phyloP scores from a whole-genome alignment of 192 early-diverging fungal species.

The Pilobolus umbonatus region DNA sequence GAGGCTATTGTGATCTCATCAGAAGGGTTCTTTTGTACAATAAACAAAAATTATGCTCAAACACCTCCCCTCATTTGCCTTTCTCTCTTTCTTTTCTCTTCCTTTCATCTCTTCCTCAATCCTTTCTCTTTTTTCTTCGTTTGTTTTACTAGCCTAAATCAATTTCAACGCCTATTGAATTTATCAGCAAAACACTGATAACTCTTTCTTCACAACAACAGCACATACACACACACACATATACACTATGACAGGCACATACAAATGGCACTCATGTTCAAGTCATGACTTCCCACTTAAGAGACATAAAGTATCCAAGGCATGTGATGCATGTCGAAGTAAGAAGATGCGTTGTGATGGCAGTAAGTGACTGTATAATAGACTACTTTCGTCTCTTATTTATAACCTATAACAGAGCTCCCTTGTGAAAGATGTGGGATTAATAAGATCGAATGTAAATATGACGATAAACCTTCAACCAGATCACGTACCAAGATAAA shows the following conservation, averaged over 20 bases:
- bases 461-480: slow-evolving; percentile 8
- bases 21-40: slow-evolving; percentile 14
- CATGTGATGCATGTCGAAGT: slow-evolving; percentile 16
- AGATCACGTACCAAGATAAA: neutral
- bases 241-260: slow-evolving; percentile 10
- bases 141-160: neutral
- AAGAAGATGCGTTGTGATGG: slow-evolving; percentile 21
- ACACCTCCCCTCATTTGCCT: neutral
- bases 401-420: neutral
- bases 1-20: slow-evolving; percentile 13
- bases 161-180: too few relatives aligned
- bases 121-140: neutral
- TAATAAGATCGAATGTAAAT: neutral
- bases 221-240: neutral
- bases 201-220: neutral
- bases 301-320: slow-evolving; percentile 15
- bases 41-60: slow-evolving; percentile 14
- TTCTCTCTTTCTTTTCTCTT: neutral
- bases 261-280: slow-evolving; percentile 21
- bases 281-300: slow-evolving; percentile 18
- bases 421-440: slow-evolving; percentile 7
- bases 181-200: too few relatives aligned
- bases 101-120: neutral
- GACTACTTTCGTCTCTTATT: too few relatives aligned
- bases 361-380: slow-evolving; percentile 18